Percentiles rank a stretch among this genome's conserved stretches.
phyloP scores from a whole-genome alignment of 805 yeast genomes.

The Sugiyamaella qingdaonensis region DNA sequence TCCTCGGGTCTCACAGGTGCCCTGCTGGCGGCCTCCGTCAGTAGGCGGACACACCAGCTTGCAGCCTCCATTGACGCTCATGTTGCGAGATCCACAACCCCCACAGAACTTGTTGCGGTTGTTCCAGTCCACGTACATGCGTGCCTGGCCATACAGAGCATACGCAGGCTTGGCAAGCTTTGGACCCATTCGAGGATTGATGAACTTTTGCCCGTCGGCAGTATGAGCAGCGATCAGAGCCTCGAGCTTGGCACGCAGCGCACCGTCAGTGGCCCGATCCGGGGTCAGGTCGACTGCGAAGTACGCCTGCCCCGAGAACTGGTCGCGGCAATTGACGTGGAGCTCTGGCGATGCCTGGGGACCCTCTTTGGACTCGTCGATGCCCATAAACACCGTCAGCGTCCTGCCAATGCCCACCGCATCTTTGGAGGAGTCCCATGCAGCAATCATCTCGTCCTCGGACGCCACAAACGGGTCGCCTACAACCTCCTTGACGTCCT shows the following conservation, averaged over 20 bases:
- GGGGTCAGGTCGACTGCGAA: constrained; percentile 37
- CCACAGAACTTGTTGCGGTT: constrained; percentile 71
- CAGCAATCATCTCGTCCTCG: constrained; percentile 28
- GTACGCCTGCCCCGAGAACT: constrained; percentile 35
- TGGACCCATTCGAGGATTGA: constrained; percentile 4
- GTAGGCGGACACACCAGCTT: constrained; percentile 38
- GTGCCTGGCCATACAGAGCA: constrained; percentile 71
- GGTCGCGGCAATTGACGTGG: constrained; percentile 19
- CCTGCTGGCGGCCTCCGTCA: constrained; percentile 23
- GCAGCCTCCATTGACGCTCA: constrained; percentile 40
- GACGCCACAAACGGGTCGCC: constrained; percentile 33
- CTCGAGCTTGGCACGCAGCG: constrained; percentile 23
- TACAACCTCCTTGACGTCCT: constrained; percentile 30
- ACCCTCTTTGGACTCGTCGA: constrained; percentile 35
- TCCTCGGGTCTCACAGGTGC: constrained; percentile 36
- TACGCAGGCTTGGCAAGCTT: constrained; percentile 33
- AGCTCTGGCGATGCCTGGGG: constrained; percentile 10
- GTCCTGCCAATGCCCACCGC: constrained; percentile 25
- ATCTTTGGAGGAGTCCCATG: constrained; percentile 36
- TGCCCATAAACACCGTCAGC: constrained; percentile 45
- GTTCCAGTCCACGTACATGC: constrained; percentile 84
- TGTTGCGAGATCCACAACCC: constrained; percentile 62
- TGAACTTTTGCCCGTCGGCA: constrained; percentile 1
- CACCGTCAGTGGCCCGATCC: constrained; percentile 11
- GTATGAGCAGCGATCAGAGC: constrained; percentile 16